Percentiles rank a stretch among this genome's conserved stretches.
Conservation (phyloP, 2,329 filamentous ascomycete genomes). For the Coleophoma crateriformis region DNA sequence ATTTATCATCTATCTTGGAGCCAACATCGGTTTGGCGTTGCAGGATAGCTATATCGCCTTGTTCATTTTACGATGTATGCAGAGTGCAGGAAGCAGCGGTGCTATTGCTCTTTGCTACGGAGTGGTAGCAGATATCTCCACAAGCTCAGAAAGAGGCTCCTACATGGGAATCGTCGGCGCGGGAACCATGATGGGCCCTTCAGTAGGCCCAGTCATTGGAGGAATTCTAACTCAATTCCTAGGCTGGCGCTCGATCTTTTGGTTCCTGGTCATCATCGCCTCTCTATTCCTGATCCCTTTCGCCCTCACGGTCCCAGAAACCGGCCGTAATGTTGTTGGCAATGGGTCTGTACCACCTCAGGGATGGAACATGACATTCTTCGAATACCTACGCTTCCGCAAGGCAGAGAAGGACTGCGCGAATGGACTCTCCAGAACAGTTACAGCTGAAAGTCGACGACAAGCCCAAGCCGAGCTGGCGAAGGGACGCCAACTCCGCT, state of each 20-base stretch:
- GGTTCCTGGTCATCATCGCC: slow-evolving; percentile 44
- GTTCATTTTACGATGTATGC: slow-evolving; percentile 49
- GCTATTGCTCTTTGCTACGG: slow-evolving; percentile 66
- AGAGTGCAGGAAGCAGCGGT: slow-evolving; percentile 49
- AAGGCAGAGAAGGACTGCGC: slow-evolving; percentile 15
- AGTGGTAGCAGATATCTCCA: slow-evolving; percentile 66
- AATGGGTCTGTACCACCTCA: slow-evolving; percentile 47
- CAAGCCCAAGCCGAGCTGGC: slow-evolving; percentile 28
- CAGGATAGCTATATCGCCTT: slow-evolving; percentile 45
- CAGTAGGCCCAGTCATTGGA: slow-evolving; percentile 44
- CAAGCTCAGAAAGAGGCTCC: slow-evolving; percentile 62
- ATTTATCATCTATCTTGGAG: slow-evolving; percentile 48
- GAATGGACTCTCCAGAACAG: slow-evolving; percentile 17
- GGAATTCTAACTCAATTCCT: slow-evolving; percentile 39
- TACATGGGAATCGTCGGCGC: slow-evolving; percentile 67
- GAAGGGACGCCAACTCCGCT: slow-evolving; percentile 36
- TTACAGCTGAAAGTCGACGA: slow-evolving; percentile 27
- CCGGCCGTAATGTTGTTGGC: slow-evolving; percentile 26
- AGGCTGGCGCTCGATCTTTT: slow-evolving; percentile 47
- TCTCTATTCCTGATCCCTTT: slow-evolving; percentile 30
- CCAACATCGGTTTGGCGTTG: slow-evolving; percentile 50
- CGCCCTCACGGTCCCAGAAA: slow-evolving; percentile 24
- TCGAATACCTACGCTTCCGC: slow-evolving; percentile 35
- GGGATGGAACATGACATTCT: slow-evolving; percentile 50
- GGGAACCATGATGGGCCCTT: slow-evolving; percentile 40